These are phyloP conservation scores for Cyclospora cayetanensis DNA, from an alignment of 169 alveolate species.

Conservation along the genomic window DNA sequence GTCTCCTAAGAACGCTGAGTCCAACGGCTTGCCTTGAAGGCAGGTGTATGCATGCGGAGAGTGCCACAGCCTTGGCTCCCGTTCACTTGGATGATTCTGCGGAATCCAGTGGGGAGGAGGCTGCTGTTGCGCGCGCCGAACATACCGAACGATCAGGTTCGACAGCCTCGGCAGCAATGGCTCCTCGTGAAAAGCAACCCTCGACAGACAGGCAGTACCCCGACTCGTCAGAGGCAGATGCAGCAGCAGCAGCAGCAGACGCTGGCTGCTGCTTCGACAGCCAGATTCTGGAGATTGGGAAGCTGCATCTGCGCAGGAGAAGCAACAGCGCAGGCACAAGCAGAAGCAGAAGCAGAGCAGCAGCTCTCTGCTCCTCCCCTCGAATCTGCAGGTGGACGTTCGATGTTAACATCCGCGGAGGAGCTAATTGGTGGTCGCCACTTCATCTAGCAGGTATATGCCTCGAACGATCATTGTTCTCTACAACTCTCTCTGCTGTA, in stretches of 20 bases:
- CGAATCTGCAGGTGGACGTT: not conserved
- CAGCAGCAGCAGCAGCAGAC: not conserved
- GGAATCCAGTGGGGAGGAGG: no score
- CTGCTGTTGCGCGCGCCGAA: no score
- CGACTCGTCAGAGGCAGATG: no score
- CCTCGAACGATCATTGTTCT: not conserved
- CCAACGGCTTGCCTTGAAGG: no score
- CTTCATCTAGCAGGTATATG: constrained; percentile 27
- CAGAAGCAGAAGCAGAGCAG: not conserved
- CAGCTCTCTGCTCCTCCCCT: not conserved
- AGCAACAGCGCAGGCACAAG: not conserved
- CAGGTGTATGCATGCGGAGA: no score
- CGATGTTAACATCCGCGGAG: constrained; percentile 25
- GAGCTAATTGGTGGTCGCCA: constrained; percentile 35
- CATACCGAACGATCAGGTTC: no score
- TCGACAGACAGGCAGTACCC: no score
- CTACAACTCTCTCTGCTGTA: not conserved
- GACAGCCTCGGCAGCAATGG: no score
- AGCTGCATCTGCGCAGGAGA: not conserved
- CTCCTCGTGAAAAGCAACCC: no score
- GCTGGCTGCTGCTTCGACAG: not conserved
- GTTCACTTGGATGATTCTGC: no score
- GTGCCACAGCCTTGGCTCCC: no score
- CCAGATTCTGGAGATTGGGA: not conserved
- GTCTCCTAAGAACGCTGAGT: no score